A percentile compares a stretch with the other conserved stretches of the same genome.
Evolutionary conservation across 2,329 filamentous ascomycete genomes (phyloP).

Genomic region (Penicillium sp.): DNA sequence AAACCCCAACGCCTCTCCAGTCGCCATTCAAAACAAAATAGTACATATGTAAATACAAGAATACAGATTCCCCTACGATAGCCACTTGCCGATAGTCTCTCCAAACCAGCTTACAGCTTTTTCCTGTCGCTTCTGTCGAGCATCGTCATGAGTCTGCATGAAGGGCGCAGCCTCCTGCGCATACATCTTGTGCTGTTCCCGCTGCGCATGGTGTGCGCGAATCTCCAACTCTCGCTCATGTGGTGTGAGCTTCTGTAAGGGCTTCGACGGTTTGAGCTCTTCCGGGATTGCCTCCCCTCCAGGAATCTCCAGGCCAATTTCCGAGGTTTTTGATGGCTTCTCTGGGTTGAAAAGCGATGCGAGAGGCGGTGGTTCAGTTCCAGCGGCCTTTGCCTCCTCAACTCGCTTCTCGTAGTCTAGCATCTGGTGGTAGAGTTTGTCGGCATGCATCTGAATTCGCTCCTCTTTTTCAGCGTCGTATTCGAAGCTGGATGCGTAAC

Average conservation of each 20-base stretch:
- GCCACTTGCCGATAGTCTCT: constrained; percentile 43
- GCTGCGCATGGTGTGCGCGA: constrained; percentile 36
- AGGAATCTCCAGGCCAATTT: constrained; percentile 32
- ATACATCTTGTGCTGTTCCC: constrained; percentile 39
- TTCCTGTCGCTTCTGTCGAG: constrained; percentile 38
- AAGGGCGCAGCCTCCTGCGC: constrained; percentile 36
- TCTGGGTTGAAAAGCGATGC: constrained; percentile 46
- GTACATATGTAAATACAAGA: not conserved
- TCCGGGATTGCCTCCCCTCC: constrained; percentile 36
- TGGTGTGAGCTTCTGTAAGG: constrained; percentile 42
- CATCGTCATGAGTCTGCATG: constrained; percentile 38
- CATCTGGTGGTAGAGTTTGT: constrained; percentile 85
- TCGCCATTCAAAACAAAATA: constrained; percentile 1
- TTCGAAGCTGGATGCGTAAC: constrained; percentile 71
- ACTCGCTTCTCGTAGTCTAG: constrained; percentile 73
- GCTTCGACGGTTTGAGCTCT: constrained; percentile 37
- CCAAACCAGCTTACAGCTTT: constrained; percentile 44
- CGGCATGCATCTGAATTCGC: constrained; percentile 92
- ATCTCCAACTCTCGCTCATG: constrained; percentile 48
- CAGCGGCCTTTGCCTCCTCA: constrained; percentile 54
- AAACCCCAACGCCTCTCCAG: constrained; percentile 2
- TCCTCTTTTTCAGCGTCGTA: constrained; percentile 70
- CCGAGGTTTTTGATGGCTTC: constrained; percentile 15
- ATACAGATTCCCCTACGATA: constrained; percentile 26
- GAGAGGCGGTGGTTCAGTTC: constrained; percentile 42